Percentiles rank a stretch among this genome's conserved stretches.
phyloP scores from a whole-genome alignment of 352 stramenopile genomes.

The Globisporangium recalcitrans region DNA sequence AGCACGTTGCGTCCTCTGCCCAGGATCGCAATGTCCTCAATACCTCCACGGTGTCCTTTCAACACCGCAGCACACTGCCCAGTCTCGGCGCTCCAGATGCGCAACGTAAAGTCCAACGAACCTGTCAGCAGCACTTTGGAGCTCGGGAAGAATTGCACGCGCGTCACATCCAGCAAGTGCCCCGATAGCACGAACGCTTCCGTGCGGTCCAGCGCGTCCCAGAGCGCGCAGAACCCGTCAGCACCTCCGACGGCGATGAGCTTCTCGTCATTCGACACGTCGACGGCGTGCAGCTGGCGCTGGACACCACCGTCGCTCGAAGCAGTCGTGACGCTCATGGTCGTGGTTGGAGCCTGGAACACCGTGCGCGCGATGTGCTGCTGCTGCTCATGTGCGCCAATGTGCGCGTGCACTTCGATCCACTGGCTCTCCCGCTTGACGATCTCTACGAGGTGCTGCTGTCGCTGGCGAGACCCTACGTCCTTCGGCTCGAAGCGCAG shows the following conservation, averaged over 20 bases:
- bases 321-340: constrained; percentile 12
- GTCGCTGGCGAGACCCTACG: background rate
- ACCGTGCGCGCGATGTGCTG: constrained; percentile 27
- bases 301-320: background rate
- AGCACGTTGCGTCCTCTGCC: constrained; percentile 61
- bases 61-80: constrained; percentile 54
- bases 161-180: constrained; percentile 59
- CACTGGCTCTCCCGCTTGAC: constrained; percentile 29
- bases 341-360: constrained; percentile 51
- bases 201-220: constrained; percentile 26
- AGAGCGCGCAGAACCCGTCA: constrained; percentile 51
- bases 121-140: constrained; percentile 61
- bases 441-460: constrained; percentile 30
- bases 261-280: constrained; percentile 47
- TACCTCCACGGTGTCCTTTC: constrained; percentile 47
- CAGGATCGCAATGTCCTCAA: constrained; percentile 58
- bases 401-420: constrained; percentile 39
- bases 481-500: constrained; percentile 4
- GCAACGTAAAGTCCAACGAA: constrained; percentile 68
- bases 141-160: constrained; percentile 62
- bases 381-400: background rate
- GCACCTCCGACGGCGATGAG: constrained; percentile 46
- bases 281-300: constrained; percentile 40
- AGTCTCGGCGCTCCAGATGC: constrained; percentile 51
- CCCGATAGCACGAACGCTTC: constrained; percentile 31